Percentiles rank a stretch among this genome's conserved stretches.
Conservation (phyloP, 345 rosid genomes). For the Acer saccharum region DNA sequence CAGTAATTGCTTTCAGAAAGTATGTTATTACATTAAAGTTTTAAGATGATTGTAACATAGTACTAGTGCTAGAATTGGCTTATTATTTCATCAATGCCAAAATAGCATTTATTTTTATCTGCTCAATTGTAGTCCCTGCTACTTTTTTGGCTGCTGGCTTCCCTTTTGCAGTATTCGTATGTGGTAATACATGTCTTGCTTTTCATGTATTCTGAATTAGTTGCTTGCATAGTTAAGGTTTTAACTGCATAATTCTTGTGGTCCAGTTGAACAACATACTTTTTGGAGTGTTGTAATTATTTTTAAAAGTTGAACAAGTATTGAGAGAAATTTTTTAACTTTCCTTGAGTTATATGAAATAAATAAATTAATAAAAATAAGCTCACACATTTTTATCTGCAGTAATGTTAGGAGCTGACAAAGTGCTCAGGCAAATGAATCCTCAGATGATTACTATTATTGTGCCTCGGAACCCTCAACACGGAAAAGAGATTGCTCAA, state of each 20-base stretch:
- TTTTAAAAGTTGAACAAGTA: background rate
- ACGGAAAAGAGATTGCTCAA: conserved; percentile 66
- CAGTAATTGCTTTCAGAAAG: conserved; percentile 1
- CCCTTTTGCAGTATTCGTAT: background rate
- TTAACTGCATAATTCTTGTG: background rate
- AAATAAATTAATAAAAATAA: background rate
- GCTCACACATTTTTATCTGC: conserved; percentile 36
- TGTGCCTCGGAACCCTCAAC: conserved; percentile 83
- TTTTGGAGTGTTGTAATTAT: background rate
- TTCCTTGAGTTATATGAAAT: background rate
- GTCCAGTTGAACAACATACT: background rate
- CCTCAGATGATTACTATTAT: conserved; percentile 61
- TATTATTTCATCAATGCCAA: background rate
- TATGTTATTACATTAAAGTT: background rate
- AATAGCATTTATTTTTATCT: background rate
- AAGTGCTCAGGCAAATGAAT: conserved; percentile 46
- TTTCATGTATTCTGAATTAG: background rate
- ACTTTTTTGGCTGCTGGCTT: conserved; percentile 2
- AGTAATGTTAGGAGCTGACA: conserved; percentile 76
- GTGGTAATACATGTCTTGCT: background rate
- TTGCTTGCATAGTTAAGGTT: conserved; percentile 4
- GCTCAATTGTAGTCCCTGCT: background rate
- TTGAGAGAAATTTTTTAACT: background rate
- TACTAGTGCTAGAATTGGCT: background rate
- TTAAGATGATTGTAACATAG: conserved; percentile 6